phyloP scores from a whole-genome alignment of 306 rosid species.

The Cicer pinnatifidum region DNA sequence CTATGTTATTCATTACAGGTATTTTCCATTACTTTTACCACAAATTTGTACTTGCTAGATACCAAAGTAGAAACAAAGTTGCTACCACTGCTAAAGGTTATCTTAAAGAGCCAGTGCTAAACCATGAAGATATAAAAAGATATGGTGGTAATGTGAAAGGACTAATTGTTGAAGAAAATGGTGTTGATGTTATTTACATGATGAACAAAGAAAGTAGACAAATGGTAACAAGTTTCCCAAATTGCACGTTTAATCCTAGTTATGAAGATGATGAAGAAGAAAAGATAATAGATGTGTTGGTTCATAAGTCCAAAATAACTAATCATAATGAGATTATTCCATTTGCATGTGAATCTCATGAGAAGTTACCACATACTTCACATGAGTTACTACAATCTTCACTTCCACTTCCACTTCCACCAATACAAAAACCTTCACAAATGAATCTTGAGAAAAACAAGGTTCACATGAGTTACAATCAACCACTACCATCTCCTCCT shows the following conservation, averaged over 20 bases:
- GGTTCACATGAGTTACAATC: conserved; percentile 21
- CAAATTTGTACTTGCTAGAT: conserved; percentile 43
- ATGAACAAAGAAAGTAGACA: conserved; percentile 55
- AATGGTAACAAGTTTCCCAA: conserved; percentile 43
- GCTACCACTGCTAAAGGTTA: conserved; percentile 43
- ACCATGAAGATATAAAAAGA: conserved; percentile 49
- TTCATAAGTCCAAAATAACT: conserved; percentile 40
- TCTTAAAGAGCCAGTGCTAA: conserved; percentile 42
- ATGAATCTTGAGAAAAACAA: conserved; percentile 45
- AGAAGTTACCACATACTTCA: neutral
- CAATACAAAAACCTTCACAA: conserved; percentile 43
- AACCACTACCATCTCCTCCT: conserved; percentile 24
- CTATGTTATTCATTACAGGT: conserved; percentile 47
- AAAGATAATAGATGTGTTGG: conserved; percentile 52
- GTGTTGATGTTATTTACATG: conserved; percentile 55
- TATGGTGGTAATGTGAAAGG: conserved; percentile 57
- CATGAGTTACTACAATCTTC: neutral
- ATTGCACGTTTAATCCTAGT: conserved; percentile 58
- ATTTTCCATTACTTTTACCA: conserved; percentile 52
- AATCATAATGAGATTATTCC: conserved; percentile 33
- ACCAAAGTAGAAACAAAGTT: conserved; percentile 41
- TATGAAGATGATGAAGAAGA: conserved; percentile 53
- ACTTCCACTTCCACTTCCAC: conserved; percentile 17
- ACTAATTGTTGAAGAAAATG: conserved; percentile 55
- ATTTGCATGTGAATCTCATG: conserved; percentile 18